Percentiles rank a stretch among this genome's conserved stretches.
phyloP scores from a whole-genome alignment of 805 yeast species.

The Teunomyces panamensis region DNA sequence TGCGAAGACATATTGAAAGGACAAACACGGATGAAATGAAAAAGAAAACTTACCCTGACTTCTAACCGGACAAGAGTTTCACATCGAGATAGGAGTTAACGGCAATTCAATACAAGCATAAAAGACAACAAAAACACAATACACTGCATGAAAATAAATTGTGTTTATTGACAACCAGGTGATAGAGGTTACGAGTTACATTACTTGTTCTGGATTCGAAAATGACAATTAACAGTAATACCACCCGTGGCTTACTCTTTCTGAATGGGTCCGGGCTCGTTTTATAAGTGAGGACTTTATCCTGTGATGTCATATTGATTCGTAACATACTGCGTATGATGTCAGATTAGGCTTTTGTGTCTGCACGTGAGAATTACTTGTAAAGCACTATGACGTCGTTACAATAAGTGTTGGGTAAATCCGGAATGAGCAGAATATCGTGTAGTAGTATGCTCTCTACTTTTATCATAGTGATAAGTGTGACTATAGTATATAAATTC shows the following conservation, averaged over 20 bases:
- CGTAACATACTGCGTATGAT: neutral
- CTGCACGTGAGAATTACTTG: neutral
- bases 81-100: too few species aligned
- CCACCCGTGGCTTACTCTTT: neutral
- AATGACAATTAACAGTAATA: neutral
- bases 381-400: neutral
- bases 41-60: too few species aligned
- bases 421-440: neutral
- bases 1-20: too few species aligned
- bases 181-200: neutral
- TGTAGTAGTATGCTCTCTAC: too few species aligned
- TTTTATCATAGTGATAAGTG: too few species aligned
- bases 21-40: too few species aligned
- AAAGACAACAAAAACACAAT: too few species aligned
- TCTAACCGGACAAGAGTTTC: too few species aligned
- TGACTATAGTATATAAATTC: too few species aligned
- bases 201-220: neutral
- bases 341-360: conserved; percentile 1
- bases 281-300: neutral
- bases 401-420: neutral
- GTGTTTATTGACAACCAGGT: neutral
- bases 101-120: too few species aligned
- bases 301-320: neutral
- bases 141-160: too few species aligned
- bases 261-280: neutral